These are phyloP conservation scores for Hippophae rhamnoides DNA, from an alignment of 306 rosid genomes.

Conservation along the genomic window DNA sequence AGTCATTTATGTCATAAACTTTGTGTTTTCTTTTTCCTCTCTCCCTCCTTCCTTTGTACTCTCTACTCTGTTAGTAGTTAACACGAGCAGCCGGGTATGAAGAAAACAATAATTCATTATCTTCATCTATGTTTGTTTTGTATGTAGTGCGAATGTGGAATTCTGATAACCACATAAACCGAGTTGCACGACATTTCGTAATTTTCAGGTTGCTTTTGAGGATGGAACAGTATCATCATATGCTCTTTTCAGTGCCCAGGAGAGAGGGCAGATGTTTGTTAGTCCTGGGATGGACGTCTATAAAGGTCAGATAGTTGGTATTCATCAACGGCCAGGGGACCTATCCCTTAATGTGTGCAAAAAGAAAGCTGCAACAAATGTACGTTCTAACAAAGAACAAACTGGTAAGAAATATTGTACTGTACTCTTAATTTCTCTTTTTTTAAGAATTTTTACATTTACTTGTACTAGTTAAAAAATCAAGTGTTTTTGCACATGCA, in stretches of 20 bases:
- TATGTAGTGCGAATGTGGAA: not conserved
- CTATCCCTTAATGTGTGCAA: constrained; percentile 87
- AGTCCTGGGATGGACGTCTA: constrained; percentile 74
- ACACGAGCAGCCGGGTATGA: too few species aligned
- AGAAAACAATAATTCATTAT: not conserved
- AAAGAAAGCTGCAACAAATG: constrained; percentile 92
- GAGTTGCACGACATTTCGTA: not conserved
- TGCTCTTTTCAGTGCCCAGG: constrained; percentile 84
- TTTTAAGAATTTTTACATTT: too few species aligned
- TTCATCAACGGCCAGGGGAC: constrained; percentile 96
- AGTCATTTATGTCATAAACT: not conserved
- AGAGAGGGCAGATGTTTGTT: constrained; percentile 89
- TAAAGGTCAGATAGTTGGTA: constrained; percentile 89
- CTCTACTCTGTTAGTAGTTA: too few species aligned
- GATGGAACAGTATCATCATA: constrained; percentile 83
- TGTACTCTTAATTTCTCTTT: too few species aligned
- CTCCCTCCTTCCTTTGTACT: too few species aligned
- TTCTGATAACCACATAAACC: not conserved
- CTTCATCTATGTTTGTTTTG: not conserved
- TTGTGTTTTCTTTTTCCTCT: not conserved
- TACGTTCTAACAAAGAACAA: constrained; percentile 90
- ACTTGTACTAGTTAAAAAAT: too few species aligned
- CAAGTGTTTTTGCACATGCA: too few species aligned
- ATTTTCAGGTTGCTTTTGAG: constrained; percentile 91
- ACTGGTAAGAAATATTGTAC: constrained; percentile 46